These are phyloP conservation scores for Mollisia scopiformis DNA, from an alignment of 2,329 filamentous ascomycete species.

Conservation along the genomic window DNA sequence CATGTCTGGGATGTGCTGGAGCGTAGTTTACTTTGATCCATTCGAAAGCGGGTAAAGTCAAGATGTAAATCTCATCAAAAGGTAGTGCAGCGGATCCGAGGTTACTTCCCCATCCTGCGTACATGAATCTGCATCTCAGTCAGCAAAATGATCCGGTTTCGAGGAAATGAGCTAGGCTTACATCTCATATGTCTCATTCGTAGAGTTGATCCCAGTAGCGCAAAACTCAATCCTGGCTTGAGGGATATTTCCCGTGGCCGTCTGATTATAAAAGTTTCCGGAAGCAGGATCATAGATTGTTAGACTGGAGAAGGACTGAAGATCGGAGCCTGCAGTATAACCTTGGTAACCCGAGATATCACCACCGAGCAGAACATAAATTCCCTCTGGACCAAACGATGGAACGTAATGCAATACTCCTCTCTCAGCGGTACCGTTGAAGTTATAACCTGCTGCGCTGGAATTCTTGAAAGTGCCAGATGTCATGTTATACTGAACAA, in stretches of 20 bases:
- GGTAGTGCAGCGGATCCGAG: constrained; percentile 4
- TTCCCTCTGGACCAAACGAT: constrained; percentile 13
- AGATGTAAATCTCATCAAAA: constrained; percentile 24
- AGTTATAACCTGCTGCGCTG: constrained; percentile 9
- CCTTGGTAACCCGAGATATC: constrained; percentile 2
- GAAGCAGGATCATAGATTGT: constrained; percentile 17
- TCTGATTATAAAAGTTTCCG: constrained; percentile 14
- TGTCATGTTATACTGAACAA: constrained; percentile 11
- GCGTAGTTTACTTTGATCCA: constrained; percentile 21
- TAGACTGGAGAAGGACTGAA: constrained; percentile 12
- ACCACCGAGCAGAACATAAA: constrained; percentile 10
- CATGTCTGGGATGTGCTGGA: constrained; percentile 14
- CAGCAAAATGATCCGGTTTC: background rate
- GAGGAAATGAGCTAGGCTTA: background rate
- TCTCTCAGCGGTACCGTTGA: constrained; percentile 9
- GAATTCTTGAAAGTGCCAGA: constrained; percentile 14
- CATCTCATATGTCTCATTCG: constrained; percentile 23
- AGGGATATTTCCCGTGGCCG: constrained; percentile 18
- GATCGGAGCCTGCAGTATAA: background rate
- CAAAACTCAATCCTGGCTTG: constrained; percentile 16
- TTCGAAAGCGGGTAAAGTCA: constrained; percentile 25
- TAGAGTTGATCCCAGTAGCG: constrained; percentile 9
- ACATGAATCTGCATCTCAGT: constrained; percentile 12
- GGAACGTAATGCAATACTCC: constrained; percentile 12
- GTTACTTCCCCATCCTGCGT: constrained; percentile 15